phyloP scores from a whole-genome alignment of 1,284 basidiomycete species.

The Pseudomicrostroma phylloplanum region DNA sequence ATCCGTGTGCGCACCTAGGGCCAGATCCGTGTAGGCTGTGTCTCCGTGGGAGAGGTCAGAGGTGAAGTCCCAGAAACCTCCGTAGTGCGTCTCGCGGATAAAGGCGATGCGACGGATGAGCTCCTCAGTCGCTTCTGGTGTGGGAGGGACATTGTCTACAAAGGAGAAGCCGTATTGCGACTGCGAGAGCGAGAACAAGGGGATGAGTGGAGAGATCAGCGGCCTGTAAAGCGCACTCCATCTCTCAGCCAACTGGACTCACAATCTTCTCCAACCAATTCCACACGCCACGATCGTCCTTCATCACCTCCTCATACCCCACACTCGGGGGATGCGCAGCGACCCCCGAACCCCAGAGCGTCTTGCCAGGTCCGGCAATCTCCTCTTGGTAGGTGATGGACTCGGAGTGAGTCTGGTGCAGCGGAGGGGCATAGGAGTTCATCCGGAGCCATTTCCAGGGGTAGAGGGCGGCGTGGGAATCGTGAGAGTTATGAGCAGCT shows the following conservation, averaged over 20 bases:
- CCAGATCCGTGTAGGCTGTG: slow-evolving; percentile 70
- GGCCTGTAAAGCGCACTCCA: background rate
- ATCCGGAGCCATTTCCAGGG: slow-evolving; percentile 76
- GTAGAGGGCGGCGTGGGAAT: slow-evolving; percentile 66
- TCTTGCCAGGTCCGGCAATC: slow-evolving; percentile 23
- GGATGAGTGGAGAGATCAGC: background rate
- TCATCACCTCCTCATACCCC: slow-evolving; percentile 70
- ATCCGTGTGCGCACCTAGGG: slow-evolving; percentile 86
- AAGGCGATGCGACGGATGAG: slow-evolving; percentile 72
- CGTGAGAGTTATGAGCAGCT: slow-evolving; percentile 12
- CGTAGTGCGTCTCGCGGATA: slow-evolving; percentile 89
- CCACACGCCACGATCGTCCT: slow-evolving; percentile 62
- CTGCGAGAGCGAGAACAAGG: slow-evolving; percentile 14
- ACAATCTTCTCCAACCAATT: slow-evolving; percentile 79
- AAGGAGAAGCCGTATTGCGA: slow-evolving; percentile 76
- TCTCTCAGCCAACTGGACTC: slow-evolving; percentile 42
- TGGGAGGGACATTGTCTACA: slow-evolving; percentile 71
- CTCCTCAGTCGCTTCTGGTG: slow-evolving; percentile 75
- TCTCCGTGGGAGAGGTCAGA: slow-evolving; percentile 85
- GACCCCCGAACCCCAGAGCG: slow-evolving; percentile 76
- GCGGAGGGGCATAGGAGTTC: slow-evolving; percentile 68
- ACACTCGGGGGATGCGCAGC: slow-evolving; percentile 69
- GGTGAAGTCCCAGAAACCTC: slow-evolving; percentile 92
- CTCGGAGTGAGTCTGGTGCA: slow-evolving; percentile 18
- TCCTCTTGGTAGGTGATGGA: slow-evolving; percentile 56